phyloP scores from a whole-genome alignment of 140 eudicot species.

The Senecio squalidus region DNA sequence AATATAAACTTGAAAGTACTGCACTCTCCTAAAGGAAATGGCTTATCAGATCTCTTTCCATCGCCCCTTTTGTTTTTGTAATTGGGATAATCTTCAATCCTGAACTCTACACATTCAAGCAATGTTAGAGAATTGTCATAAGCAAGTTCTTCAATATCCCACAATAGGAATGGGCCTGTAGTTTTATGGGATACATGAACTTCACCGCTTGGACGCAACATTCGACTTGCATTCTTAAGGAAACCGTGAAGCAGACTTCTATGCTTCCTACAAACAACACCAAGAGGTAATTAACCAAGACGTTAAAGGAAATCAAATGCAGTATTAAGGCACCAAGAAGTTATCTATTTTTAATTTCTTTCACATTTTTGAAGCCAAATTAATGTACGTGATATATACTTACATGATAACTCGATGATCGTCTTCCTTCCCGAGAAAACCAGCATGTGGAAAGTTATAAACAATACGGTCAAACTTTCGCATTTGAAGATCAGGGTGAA shows the following conservation, averaged over 20 bases:
- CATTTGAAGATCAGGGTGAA: neutral
- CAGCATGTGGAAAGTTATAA: too few species aligned
- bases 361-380: too few species aligned
- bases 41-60: constrained; percentile 33
- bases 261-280: constrained; percentile 34
- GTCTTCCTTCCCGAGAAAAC: too few species aligned
- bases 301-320: neutral
- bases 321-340: neutral
- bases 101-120: constrained; percentile 34
- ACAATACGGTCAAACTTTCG: too few species aligned
- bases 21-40: constrained; percentile 56
- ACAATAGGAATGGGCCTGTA: constrained; percentile 31
- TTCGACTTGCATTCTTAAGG: constrained; percentile 38
- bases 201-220: constrained; percentile 51
- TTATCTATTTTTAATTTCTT: too few species aligned
- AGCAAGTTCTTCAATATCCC: constrained; percentile 61
- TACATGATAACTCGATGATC: too few species aligned
- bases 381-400: too few species aligned
- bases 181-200: constrained; percentile 68
- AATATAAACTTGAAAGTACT: constrained; percentile 28
- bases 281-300: neutral
- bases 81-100: constrained; percentile 51
- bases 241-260: constrained; percentile 40
- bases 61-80: constrained; percentile 65
- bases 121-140: constrained; percentile 16